Evolutionary conservation across 2,329 filamentous ascomycete species (phyloP).

Genomic region (Botrytis galanthina): DNA sequence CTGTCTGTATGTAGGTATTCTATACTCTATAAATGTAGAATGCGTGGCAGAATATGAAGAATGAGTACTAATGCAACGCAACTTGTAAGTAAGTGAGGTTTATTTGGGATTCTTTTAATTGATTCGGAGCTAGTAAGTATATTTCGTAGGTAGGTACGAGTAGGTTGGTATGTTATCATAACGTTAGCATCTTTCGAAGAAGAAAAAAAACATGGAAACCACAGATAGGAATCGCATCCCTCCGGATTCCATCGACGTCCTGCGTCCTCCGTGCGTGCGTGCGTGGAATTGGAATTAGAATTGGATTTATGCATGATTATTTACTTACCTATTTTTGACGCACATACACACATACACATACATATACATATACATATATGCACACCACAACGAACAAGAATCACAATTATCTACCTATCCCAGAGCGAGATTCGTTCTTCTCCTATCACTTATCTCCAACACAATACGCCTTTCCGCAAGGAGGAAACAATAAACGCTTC

Average conservation of each 20-base stretch:
- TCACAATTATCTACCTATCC: background rate
- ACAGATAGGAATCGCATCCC: background rate
- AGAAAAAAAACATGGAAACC: background rate
- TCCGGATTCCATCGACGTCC: background rate
- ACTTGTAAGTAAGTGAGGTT: background rate
- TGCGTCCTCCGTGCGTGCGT: background rate
- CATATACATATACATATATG: too few relatives aligned
- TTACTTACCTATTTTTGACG: background rate
- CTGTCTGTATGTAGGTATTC: too few relatives aligned
- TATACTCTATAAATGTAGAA: background rate
- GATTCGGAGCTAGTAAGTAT: background rate
- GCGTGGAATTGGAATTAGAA: too few relatives aligned
- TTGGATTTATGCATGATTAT: background rate
- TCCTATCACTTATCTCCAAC: background rate
- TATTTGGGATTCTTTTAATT: background rate
- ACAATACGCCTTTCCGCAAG: background rate
- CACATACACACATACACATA: background rate
- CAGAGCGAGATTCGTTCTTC: background rate
- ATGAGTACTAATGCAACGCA: too few relatives aligned
- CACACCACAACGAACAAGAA: background rate
- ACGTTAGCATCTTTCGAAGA: too few relatives aligned
- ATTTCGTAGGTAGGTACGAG: background rate
- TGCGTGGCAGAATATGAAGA: too few relatives aligned
- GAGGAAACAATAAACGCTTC: slow-evolving; percentile 6
- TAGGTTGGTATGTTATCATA: too few relatives aligned